phyloP scores from a whole-genome alignment of 2,329 filamentous ascomycete genomes.

The Penicillium polonicum region DNA sequence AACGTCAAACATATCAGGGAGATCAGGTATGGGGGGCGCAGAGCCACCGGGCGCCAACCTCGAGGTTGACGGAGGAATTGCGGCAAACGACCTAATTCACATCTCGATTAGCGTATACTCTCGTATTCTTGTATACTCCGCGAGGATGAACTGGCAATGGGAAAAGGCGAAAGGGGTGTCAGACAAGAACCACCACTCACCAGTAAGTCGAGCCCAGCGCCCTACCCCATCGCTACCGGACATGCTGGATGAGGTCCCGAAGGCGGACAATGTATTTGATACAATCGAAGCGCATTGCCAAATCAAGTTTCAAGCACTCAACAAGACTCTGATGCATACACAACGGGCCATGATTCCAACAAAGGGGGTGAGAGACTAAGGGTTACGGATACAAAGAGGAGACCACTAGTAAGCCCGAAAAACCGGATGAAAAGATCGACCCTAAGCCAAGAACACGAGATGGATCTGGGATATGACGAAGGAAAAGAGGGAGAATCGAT shows the following conservation, averaged over 20 bases:
- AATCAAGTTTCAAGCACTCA: slow-evolving; percentile 6
- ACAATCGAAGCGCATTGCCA: slow-evolving; percentile 20
- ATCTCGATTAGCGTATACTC: neutral
- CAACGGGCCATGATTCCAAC: neutral
- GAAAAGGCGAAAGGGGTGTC: neutral
- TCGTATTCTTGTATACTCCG: neutral
- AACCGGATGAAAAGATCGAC: neutral
- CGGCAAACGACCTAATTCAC: slow-evolving; percentile 1
- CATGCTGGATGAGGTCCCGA: slow-evolving; percentile 23
- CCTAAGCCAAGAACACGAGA: neutral
- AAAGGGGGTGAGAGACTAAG: neutral
- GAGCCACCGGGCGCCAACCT: slow-evolving; percentile 36
- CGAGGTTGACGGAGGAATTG: slow-evolving; percentile 3
- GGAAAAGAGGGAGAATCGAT: neutral
- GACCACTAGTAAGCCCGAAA: neutral
- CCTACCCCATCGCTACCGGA: slow-evolving; percentile 17
- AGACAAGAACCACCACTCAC: slow-evolving; percentile 15
- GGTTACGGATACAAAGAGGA: neutral
- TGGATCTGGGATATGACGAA: slow-evolving; percentile 1
- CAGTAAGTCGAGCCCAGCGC: slow-evolving; percentile 15
- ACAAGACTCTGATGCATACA: neutral
- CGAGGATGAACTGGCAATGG: neutral
- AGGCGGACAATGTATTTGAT: slow-evolving; percentile 6
- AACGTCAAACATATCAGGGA: slow-evolving; percentile 26
- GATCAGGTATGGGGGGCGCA: slow-evolving; percentile 32